Base-by-base conservation (phyloP, 495 filamentous ascomycete genomes). In the Tuber aestivum region DNA sequence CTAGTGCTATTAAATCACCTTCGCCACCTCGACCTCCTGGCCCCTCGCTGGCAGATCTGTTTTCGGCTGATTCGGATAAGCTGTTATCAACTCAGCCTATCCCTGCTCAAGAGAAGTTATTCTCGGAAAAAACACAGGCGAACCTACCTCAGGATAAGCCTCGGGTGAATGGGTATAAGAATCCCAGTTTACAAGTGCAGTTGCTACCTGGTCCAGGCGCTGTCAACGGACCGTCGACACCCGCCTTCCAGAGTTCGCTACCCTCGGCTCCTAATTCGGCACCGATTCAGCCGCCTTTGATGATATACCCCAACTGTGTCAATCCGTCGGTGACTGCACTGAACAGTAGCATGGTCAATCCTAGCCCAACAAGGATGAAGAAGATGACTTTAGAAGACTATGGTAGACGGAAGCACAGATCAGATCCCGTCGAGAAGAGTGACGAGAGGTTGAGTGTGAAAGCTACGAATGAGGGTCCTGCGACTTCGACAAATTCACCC, bases 381-480 rank as follows among this genome's bases (percentile, higher is more conserved):
- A 91, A 90, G 80, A 79, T 94, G 50, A 94, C 90, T 77, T 81
- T 93, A n/a, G 90, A 90, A 82, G 91, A 92, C 80, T 94, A 93
- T 45, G 73, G 81, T 16, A 82, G 82, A 56, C 61, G 81, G 16
- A 82, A 79, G 38, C 80, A 81, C 70, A 81, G 78, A 42, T 35
- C 73, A 21, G 79, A 76, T 56, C 48, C 70, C 7, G 16, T 35
- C 48, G 80, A 74, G 32, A 76, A 72, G 61, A 50, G 38, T 32
- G 80, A 82, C n/a, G 73, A 82, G 40, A 78, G 65, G 40, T 18
- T 41, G 18, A 61, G 41, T 41, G 70, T 73, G 38, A 75, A 61
- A 42, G 41, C 70, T 42, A 72, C 65, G 72, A 72, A 40, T 56
- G 78, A 82, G n/a, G 71, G 70, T 1, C 69, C 23, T 14, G 10